A percentile compares a stretch with the other conserved stretches of the same genome.
These are phyloP conservation scores for Clavispora carvajalis DNA, from an alignment of 805 yeast genomes.

Conservation along the genomic window DNA sequence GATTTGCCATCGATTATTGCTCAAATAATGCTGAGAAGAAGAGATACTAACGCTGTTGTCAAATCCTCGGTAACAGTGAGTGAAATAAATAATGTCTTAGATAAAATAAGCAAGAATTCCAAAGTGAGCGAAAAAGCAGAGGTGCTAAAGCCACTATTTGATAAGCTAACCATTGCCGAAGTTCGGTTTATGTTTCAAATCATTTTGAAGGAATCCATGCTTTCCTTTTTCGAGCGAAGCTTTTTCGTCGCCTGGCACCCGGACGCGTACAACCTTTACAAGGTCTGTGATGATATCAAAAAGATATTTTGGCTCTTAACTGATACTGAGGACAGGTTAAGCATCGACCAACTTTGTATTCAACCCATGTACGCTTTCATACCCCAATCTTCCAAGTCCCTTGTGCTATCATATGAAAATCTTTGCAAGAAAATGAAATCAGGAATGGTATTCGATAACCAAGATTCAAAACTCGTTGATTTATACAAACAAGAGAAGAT, in stretches of 20 bases:
- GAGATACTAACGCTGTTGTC: slow-evolving; percentile 41
- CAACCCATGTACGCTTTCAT: slow-evolving; percentile 53
- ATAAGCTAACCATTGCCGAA: slow-evolving; percentile 55
- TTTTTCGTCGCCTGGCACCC: slow-evolving; percentile 70
- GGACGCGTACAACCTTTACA: slow-evolving; percentile 60
- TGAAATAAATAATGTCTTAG: slow-evolving; percentile 28
- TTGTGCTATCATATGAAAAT: slow-evolving; percentile 44
- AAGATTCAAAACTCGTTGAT: slow-evolving; percentile 13
- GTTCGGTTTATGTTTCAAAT: slow-evolving; percentile 65
- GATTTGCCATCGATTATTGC: slow-evolving; percentile 44
- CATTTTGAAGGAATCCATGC: slow-evolving; percentile 52
- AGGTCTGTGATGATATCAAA: slow-evolving; percentile 60
- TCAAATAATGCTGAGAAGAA: slow-evolving; percentile 47
- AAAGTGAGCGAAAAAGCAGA: slow-evolving; percentile 33
- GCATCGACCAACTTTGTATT: slow-evolving; percentile 35
- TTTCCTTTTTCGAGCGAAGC: slow-evolving; percentile 56
- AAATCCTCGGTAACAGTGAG: slow-evolving; percentile 17
- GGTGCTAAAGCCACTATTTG: slow-evolving; percentile 46
- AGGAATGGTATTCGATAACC: slow-evolving; percentile 20
- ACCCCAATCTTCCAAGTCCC: slow-evolving; percentile 70
- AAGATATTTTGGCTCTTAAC: slow-evolving; percentile 51
- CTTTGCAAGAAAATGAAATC: slow-evolving; percentile 43
- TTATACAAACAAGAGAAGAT: slow-evolving; percentile 13
- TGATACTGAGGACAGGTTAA: slow-evolving; percentile 44
- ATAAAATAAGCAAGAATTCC: slow-evolving; percentile 21